A percentile compares a stretch with the other conserved stretches of the same genome.
These are phyloP conservation scores for Neopestalotiopsis rosae DNA, from an alignment of 2,329 filamentous ascomycete species.

Conservation along the genomic window DNA sequence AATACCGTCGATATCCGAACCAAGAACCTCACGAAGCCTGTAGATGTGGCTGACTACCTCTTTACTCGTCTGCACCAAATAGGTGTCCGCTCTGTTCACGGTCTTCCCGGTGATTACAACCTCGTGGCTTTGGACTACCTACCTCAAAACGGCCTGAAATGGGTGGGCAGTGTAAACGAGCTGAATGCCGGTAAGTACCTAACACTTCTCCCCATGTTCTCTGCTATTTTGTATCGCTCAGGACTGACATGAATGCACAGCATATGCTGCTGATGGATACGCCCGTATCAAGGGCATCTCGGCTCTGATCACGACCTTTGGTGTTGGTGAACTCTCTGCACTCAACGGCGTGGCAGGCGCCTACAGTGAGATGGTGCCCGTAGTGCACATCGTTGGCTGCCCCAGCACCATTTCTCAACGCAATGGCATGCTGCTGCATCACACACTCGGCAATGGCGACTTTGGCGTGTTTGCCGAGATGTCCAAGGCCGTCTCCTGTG, in stretches of 20 bases:
- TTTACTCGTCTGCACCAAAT: slow-evolving; percentile 68
- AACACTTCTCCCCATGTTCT: not conserved
- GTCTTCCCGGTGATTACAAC: slow-evolving; percentile 77
- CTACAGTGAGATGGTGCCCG: slow-evolving; percentile 73
- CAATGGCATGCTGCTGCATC: slow-evolving; percentile 61
- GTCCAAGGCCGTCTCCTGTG: slow-evolving; percentile 73
- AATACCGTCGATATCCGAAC: slow-evolving; percentile 44
- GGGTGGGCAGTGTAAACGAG: slow-evolving; percentile 75
- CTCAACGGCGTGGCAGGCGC: slow-evolving; percentile 77
- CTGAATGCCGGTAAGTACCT: slow-evolving; percentile 68
- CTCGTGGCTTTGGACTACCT: slow-evolving; percentile 72
- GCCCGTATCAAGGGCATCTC: slow-evolving; percentile 74
- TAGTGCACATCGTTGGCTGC: slow-evolving; percentile 65
- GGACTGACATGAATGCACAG: slow-evolving; percentile 38
- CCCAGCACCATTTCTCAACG: slow-evolving; percentile 53
- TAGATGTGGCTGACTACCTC: slow-evolving; percentile 71
- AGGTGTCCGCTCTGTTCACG: slow-evolving; percentile 69
- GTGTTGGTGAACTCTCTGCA: slow-evolving; percentile 76
- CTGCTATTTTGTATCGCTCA: not conserved
- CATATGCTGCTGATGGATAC: slow-evolving; percentile 82
- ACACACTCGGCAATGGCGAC: slow-evolving; percentile 78
- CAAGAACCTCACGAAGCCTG: slow-evolving; percentile 50
- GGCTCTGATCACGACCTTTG: slow-evolving; percentile 77
- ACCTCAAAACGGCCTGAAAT: slow-evolving; percentile 60
- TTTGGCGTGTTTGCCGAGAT: slow-evolving; percentile 85